Percentiles rank a stretch among this genome's conserved stretches.
phyloP scores from a whole-genome alignment of 2,329 filamentous ascomycete genomes.

The Rutstroemia sp. region DNA sequence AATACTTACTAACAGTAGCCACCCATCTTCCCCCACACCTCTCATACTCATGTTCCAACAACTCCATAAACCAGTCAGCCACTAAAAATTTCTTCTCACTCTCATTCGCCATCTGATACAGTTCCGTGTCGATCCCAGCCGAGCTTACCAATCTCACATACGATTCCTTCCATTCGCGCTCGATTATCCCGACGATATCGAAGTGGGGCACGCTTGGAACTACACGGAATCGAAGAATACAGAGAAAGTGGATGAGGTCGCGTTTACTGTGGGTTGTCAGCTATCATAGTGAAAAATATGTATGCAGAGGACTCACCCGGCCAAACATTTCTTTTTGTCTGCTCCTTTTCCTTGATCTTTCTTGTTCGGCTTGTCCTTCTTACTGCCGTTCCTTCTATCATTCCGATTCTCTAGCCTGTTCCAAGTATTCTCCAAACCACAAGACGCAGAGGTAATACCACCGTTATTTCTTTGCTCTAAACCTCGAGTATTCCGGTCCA shows the following conservation, averaged over 20 bases:
- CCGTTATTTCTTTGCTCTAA: too few relatives aligned
- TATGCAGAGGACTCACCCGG: neutral
- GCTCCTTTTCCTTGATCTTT: neutral
- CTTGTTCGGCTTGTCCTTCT: too few relatives aligned
- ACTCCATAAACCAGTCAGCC: neutral
- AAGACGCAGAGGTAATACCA: too few relatives aligned
- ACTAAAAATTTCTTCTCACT: neutral
- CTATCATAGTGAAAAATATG: too few relatives aligned
- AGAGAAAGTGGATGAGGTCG: neutral
- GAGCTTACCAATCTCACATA: too few relatives aligned
- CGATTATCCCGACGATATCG: neutral
- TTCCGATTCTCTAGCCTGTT: too few relatives aligned
- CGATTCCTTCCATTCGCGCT: too few relatives aligned
- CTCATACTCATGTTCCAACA: neutral
- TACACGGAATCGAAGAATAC: neutral
- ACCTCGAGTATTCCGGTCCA: too few relatives aligned
- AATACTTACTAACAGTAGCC: slow-evolving; percentile 7
- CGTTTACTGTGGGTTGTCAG: neutral
- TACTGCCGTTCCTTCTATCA: too few relatives aligned
- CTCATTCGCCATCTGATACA: neutral
- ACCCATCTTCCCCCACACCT: slow-evolving; percentile 7
- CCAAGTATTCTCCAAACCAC: too few relatives aligned
- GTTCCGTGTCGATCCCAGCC: neutral
- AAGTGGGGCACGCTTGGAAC: neutral
- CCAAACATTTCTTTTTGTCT: neutral